Conservation (phyloP, 768 basidiomycete genomes). For the Xerocomellus dryophilus region DNA sequence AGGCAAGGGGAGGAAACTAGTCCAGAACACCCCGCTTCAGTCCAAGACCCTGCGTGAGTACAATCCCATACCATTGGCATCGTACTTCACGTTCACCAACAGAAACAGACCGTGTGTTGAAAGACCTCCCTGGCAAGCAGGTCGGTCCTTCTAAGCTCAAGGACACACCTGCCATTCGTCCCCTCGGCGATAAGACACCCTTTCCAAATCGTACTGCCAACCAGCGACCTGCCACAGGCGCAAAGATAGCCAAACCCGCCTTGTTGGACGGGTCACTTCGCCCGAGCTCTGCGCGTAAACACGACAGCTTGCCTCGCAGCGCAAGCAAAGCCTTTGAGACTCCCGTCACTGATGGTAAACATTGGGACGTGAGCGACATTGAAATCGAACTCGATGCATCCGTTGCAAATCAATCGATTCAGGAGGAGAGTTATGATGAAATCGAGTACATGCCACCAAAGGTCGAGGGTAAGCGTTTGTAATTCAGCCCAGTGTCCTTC, state of each 20-base stretch:
- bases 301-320: slow-evolving; percentile 53
- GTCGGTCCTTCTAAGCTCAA: slow-evolving; percentile 23
- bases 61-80: no score
- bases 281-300: slow-evolving; percentile 68
- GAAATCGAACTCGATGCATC: slow-evolving; percentile 34
- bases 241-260: slow-evolving; percentile 37
- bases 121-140: slow-evolving; percentile 27
- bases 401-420: slow-evolving; percentile 22
- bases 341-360: slow-evolving; percentile 59
- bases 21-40: slow-evolving; percentile 37
- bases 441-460: slow-evolving; percentile 57
- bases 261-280: slow-evolving; percentile 46
- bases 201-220: slow-evolving; percentile 56
- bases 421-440: slow-evolving; percentile 41
- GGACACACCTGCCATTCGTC: slow-evolving; percentile 37
- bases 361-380: slow-evolving; percentile 74
- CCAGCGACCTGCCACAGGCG: slow-evolving; percentile 34
- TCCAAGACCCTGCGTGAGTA: slow-evolving; percentile 30
- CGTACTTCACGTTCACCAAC: neutral
- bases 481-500: neutral
- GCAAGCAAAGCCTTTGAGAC: slow-evolving; percentile 58
- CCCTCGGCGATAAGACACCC: slow-evolving; percentile 74
- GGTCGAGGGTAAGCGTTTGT: slow-evolving; percentile 40
- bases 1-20: slow-evolving; percentile 43
- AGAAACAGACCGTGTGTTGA: slow-evolving; percentile 23